A percentile compares a stretch with the other conserved stretches of the same genome.
phyloP scores from a whole-genome alignment of 2,329 filamentous ascomycete genomes.

The Epichloe scottii region DNA sequence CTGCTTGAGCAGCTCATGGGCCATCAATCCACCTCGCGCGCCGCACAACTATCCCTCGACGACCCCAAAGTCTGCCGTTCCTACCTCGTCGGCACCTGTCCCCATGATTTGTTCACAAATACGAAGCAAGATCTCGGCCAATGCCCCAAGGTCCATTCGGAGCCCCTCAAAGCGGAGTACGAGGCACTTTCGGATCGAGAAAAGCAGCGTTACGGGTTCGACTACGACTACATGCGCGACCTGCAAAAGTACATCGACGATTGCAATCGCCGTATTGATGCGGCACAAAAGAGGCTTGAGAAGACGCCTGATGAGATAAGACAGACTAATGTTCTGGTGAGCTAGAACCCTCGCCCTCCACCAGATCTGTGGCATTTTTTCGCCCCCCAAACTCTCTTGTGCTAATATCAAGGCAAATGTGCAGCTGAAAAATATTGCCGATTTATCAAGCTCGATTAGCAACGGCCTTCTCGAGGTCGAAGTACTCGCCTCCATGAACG shows the following conservation, averaged over 20 bases:
- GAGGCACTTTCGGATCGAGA: slow-evolving; percentile 59
- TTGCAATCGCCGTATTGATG: slow-evolving; percentile 87
- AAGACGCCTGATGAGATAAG: slow-evolving; percentile 97
- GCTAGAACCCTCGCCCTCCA: background rate
- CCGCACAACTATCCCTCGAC: slow-evolving; percentile 72
- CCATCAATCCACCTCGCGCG: slow-evolving; percentile 57
- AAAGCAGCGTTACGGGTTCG: slow-evolving; percentile 72
- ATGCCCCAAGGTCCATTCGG: slow-evolving; percentile 79
- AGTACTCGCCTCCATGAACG: slow-evolving; percentile 68
- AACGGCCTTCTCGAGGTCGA: slow-evolving; percentile 76
- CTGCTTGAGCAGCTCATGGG: slow-evolving; percentile 96
- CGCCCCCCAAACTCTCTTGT: background rate
- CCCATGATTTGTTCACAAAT: slow-evolving; percentile 98
- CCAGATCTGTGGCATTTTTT: background rate
- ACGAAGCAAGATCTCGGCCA: slow-evolving; percentile 92
- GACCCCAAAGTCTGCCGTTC: slow-evolving; percentile 93
- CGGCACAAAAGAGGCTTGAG: slow-evolving; percentile 77
- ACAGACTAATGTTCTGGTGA: slow-evolving; percentile 75
- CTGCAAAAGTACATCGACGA: slow-evolving; percentile 95
- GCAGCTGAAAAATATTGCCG: slow-evolving; percentile 67
- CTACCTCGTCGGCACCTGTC: slow-evolving; percentile 85
- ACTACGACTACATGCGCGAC: slow-evolving; percentile 93
- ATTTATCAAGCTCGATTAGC: slow-evolving; percentile 66
- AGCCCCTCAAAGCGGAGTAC: slow-evolving; percentile 81
- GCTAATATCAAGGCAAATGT: background rate